phyloP scores from a whole-genome alignment of 2,329 filamentous ascomycete species.

The Xylaria sp. region DNA sequence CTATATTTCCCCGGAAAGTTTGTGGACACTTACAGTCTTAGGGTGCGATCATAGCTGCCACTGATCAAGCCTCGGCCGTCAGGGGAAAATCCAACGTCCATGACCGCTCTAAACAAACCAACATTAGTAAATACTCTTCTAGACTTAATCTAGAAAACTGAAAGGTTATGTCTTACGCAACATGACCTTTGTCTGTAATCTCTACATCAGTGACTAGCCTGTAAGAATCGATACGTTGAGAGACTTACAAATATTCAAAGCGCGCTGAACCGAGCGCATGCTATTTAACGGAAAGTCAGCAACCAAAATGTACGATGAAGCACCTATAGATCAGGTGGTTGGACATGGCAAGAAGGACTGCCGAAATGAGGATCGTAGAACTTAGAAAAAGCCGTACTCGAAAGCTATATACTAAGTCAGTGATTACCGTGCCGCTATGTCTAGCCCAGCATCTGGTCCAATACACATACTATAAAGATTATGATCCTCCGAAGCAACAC shows the following conservation, averaged over 20 bases:
- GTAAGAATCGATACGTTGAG: slow-evolving; percentile 82
- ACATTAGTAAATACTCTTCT: slow-evolving; percentile 11
- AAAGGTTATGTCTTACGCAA: slow-evolving; percentile 52
- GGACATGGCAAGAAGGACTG: not conserved
- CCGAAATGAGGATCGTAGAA: not conserved
- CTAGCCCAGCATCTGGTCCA: not conserved
- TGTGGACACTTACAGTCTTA: slow-evolving; percentile 67
- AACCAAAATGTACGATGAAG: not conserved
- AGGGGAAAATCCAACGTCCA: slow-evolving; percentile 95
- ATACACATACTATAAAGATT: slow-evolving; percentile 54
- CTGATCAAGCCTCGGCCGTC: slow-evolving; percentile 94
- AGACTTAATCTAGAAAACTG: not conserved
- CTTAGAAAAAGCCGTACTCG: slow-evolving; percentile 59
- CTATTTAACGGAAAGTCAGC: slow-evolving; percentile 27
- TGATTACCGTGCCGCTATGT: slow-evolving; percentile 37
- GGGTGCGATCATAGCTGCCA: slow-evolving; percentile 86
- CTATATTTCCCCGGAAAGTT: no score
- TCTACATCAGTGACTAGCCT: slow-evolving; percentile 29
- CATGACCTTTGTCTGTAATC: slow-evolving; percentile 46
- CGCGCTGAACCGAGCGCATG: slow-evolving; percentile 39
- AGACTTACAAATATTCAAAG: slow-evolving; percentile 36
- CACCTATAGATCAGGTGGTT: not conserved
- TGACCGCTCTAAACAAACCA: slow-evolving; percentile 71
- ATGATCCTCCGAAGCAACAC: slow-evolving; percentile 85
- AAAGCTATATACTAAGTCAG: slow-evolving; percentile 78